Evolutionary conservation across 2,329 filamentous ascomycete species (phyloP), one percentile per base, ranked within the genome.

Genomic region (Claviceps cyperi): DNA sequence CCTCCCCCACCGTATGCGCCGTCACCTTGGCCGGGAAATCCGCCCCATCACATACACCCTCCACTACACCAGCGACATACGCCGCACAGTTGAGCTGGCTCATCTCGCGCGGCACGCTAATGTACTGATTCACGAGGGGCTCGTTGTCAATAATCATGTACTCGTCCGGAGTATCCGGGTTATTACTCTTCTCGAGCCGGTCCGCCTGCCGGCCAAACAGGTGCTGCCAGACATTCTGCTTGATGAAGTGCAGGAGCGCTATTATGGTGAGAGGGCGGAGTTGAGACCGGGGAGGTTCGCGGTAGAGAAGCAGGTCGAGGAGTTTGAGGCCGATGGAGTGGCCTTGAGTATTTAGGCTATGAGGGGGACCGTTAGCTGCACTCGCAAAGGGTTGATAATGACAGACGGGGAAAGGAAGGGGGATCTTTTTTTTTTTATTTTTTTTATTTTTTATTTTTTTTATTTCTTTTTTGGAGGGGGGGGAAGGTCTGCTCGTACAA

Each of bases 91-190:
- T 97, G 61, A 98, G 75, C 76, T 92, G 86, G 68, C 79, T 89
- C 86, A 98, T 94, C 69, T 98, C 92, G 61, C 84, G 84, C 15
- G 92, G 92, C 49, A 97, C 84, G 59, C 82, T 88, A 62, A 98
- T 85, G 70, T 92, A 97, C 54, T 84, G 83, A 68, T 96, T 97
- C 39, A 97, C 91, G 47, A 97, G 75, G 21, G 92, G 92, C 65
- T 97, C 92, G 69, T 98, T 97, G 70, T 98, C 92, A 60, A 90
- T 87, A 60, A 98, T 92, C 91, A 98, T 97, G 74, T 97, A 98
- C 72, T 97, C 91, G 59, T 92, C 88, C 8, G 87, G 83, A 48
- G 89, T 91, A 49, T 83, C 79, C 8, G 86, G 83, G 60, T 86
- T 83, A 49, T 81, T 81, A 52, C 82, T 87, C 69, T 92, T 90